Base-by-base conservation (phyloP, 1,139 yeast genomes). In the Debaryomyces sp. region DNA sequence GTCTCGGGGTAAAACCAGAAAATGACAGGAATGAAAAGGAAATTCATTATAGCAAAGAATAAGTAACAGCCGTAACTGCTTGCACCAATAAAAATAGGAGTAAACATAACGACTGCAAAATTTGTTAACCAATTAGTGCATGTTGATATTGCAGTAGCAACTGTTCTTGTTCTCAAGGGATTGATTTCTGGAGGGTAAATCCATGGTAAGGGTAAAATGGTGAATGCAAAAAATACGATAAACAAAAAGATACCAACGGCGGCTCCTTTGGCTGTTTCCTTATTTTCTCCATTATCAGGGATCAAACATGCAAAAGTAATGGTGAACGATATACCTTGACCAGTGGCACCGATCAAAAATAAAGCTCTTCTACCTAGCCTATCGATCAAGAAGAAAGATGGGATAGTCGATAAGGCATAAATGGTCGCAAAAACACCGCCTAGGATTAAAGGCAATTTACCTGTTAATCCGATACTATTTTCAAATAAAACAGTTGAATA, bases 351-450 rank as follows among this genome's bases (percentile, higher is more conserved):
- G 52, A 68, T 64, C 53, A 78, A 67, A 60, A 80, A 71, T 60
- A 80, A 69, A 49, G 75, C 82, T 76, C 96, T 83, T 64, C 90
- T 86, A 59, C 85, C 85, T 38, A 86, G 65, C 45, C 77, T 74
- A 60, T 88, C 94, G 61, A 85, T 75, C 57, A 82, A 63, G 68
- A 81, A 82, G 66, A 81, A 81, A 4, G 89, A 81, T 41, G 87
- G 86, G 56, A 82, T 73, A 34, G 90, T 82, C 46, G 82, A 76
- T 22, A 85, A 55, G 15, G 87, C 81, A 57, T 86, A 87, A 46
- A 82, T 71, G 44, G 85, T 81, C n/a, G 86, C 74, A 57, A 81
- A 80, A 37, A 83, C 84, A 70, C 88, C 88, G 57, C 87, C 87
- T 60, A 84, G 68, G 53, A 83, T 72, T 63, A 82, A 73, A 58